Evolutionary conservation across 306 rosid species (phyloP).

Genomic region (Alnus glutinosa): DNA sequence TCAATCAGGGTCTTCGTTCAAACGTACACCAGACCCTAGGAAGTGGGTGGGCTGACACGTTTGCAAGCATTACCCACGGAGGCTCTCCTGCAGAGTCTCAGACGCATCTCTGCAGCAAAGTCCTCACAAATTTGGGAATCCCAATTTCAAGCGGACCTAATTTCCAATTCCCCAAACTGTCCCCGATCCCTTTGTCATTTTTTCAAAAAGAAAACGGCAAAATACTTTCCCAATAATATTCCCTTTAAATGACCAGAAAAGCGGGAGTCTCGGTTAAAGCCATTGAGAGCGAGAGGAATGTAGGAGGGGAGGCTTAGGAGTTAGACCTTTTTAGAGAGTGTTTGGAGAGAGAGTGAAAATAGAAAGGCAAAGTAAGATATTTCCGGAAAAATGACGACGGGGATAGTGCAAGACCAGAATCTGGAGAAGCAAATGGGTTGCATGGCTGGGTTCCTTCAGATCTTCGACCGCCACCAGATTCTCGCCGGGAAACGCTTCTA

Average conservation of each 20-base stretch:
- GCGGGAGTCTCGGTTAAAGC: conserved; percentile 64
- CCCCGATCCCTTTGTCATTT: conserved; percentile 15
- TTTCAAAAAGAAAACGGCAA: conserved; percentile 1
- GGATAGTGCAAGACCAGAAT: conserved; percentile 56
- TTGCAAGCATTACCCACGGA: conserved; percentile 67
- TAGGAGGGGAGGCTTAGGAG: conserved; percentile 2
- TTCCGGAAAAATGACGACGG: conserved; percentile 55
- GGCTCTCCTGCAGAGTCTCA: conserved; percentile 29
- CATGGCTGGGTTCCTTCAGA: conserved; percentile 94
- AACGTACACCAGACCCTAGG: conserved; percentile 40
- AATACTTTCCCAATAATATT: background rate
- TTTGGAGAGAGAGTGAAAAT: background rate
- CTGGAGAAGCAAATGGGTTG: conserved; percentile 95
- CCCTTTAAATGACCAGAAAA: conserved; percentile 67
- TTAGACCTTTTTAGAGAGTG: background rate
- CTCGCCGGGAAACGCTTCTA: conserved; percentile 68
- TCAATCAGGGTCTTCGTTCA: conserved; percentile 39
- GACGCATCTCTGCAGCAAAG: conserved; percentile 24
- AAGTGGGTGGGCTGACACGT: conserved; percentile 46
- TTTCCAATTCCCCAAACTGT: background rate
- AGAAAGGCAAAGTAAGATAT: background rate
- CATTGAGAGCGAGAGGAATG: conserved; percentile 22
- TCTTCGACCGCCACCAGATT: conserved; percentile 84
- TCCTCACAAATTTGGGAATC: conserved; percentile 6
- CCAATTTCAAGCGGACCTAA: conserved; percentile 6